Evolutionary conservation across 495 filamentous ascomycete genomes (phyloP).

Genomic region (Penicillium cinerascens): DNA sequence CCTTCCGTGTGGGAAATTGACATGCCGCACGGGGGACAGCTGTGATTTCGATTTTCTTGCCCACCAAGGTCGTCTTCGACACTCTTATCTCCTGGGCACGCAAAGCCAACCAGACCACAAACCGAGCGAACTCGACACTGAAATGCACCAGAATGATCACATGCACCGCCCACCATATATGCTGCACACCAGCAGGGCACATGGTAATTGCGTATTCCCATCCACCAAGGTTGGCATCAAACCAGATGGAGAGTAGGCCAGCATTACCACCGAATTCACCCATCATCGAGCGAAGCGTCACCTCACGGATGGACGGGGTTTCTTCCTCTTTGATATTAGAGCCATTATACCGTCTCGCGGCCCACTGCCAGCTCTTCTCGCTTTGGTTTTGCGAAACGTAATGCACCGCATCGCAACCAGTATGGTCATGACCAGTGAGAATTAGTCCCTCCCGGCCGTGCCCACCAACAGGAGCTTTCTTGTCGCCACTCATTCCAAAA

Average conservation of each 20-base stretch:
- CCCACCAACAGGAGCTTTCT: slow-evolving; percentile 48
- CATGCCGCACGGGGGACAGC: too few relatives aligned
- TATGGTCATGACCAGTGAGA: slow-evolving; percentile 90
- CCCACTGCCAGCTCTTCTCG: slow-evolving; percentile 30
- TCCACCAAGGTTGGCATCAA: slow-evolving; percentile 59
- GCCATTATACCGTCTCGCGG: slow-evolving; percentile 26
- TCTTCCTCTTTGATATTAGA: slow-evolving; percentile 2
- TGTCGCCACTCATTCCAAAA: slow-evolving; percentile 67
- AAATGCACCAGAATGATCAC: slow-evolving; percentile 59
- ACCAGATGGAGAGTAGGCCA: slow-evolving; percentile 85
- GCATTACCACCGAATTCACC: slow-evolving; percentile 87
- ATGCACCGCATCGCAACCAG: slow-evolving; percentile 86
- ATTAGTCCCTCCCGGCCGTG: slow-evolving; percentile 68
- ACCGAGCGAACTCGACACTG: slow-evolving; percentile 16
- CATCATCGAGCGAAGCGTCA: slow-evolving; percentile 99
- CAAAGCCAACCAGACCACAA: neutral
- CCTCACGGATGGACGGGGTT: slow-evolving; percentile 62
- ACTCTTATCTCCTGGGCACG: neutral
- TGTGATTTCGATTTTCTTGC: neutral
- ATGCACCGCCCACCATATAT: slow-evolving; percentile 93
- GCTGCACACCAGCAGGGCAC: slow-evolving; percentile 78
- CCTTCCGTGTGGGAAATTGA: neutral
- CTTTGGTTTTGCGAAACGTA: slow-evolving; percentile 53
- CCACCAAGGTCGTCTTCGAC: neutral
- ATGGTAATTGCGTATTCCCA: slow-evolving; percentile 79